Evolutionary conservation across 768 basidiomycete genomes (phyloP).

Genomic region (Jaapia argillacea): DNA sequence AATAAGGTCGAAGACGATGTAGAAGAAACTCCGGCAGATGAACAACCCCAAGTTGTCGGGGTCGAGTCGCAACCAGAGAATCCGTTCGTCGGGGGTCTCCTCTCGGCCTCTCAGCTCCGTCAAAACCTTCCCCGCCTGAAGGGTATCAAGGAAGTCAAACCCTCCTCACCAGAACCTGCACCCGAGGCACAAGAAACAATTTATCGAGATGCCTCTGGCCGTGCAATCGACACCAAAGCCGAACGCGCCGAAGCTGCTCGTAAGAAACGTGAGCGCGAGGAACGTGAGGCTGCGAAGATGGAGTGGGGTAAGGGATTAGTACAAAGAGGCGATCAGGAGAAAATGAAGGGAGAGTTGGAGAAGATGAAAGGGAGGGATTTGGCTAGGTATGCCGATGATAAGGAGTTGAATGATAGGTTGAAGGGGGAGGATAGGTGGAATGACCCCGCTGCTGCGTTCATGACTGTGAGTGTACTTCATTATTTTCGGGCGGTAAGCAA

Average conservation of each 20-base stretch:
- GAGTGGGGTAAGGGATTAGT: slow-evolving; percentile 97
- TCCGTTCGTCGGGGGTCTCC: slow-evolving; percentile 63
- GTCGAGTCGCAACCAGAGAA: slow-evolving; percentile 28
- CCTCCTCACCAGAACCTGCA: slow-evolving; percentile 38
- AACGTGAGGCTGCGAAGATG: slow-evolving; percentile 86
- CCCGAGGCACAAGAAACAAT: slow-evolving; percentile 79
- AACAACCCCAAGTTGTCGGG: slow-evolving; percentile 49
- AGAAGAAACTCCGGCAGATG: slow-evolving; percentile 46
- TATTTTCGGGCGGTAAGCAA: not conserved
- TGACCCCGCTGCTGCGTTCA: slow-evolving; percentile 93
- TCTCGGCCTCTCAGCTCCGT: slow-evolving; percentile 59
- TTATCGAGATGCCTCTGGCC: slow-evolving; percentile 84
- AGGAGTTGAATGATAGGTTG: slow-evolving; percentile 75
- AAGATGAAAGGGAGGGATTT: slow-evolving; percentile 57
- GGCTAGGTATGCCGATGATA: slow-evolving; percentile 75
- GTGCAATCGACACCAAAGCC: slow-evolving; percentile 82
- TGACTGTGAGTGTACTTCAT: slow-evolving; percentile 51
- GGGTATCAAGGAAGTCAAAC: slow-evolving; percentile 45
- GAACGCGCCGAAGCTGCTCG: slow-evolving; percentile 78
- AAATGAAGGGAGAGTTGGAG: slow-evolving; percentile 52
- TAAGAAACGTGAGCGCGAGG: slow-evolving; percentile 70
- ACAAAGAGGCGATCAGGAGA: slow-evolving; percentile 75
- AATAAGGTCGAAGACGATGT: slow-evolving; percentile 19
- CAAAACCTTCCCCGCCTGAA: too few species aligned
- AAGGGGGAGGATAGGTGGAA: slow-evolving; percentile 85